Evolutionary conservation across 176 grass and related monocot genomes (phyloP).

Genomic region (Urochloa ruziziensis): DNA sequence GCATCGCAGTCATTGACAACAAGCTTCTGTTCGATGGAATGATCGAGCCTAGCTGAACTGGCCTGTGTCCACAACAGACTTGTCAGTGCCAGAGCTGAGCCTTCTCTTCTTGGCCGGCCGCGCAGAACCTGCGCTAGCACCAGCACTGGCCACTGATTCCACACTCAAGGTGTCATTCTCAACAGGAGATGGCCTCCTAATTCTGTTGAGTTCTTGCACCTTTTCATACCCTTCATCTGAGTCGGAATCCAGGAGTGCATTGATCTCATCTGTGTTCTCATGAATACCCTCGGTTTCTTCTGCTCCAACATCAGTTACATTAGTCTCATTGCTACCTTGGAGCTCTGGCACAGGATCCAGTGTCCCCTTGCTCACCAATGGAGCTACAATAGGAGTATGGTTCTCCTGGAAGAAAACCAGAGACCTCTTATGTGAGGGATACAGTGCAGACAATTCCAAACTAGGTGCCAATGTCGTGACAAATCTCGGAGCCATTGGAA

Average conservation of each 20-base stretch:
- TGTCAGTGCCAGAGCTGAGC: slow-evolving; percentile 51
- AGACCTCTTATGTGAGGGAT: slow-evolving; percentile 33
- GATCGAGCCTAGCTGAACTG: slow-evolving; percentile 56
- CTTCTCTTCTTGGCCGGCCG: slow-evolving; percentile 68
- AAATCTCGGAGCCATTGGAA: slow-evolving; percentile 11
- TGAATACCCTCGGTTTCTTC: slow-evolving; percentile 58
- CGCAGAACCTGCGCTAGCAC: slow-evolving; percentile 38
- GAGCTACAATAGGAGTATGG: not conserved
- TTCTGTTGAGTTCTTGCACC: slow-evolving; percentile 35
- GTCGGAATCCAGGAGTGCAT: slow-evolving; percentile 79
- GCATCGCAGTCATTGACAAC: slow-evolving; percentile 41
- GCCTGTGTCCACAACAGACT: slow-evolving; percentile 77
- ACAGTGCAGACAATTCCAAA: not conserved
- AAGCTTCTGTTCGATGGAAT: slow-evolving; percentile 38
- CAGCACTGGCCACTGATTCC: slow-evolving; percentile 45
- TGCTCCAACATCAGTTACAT: slow-evolving; percentile 53
- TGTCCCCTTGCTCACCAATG: slow-evolving; percentile 1
- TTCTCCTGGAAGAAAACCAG: slow-evolving; percentile 43
- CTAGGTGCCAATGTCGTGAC: slow-evolving; percentile 23
- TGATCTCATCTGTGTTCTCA: slow-evolving; percentile 87
- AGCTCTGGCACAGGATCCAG: slow-evolving; percentile 55
- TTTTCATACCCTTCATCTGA: slow-evolving; percentile 58
- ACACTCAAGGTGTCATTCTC: slow-evolving; percentile 34
- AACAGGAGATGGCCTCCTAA: slow-evolving; percentile 27
- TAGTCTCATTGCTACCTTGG: slow-evolving; percentile 69